These are phyloP conservation scores for Exophiala bonariae DNA, from an alignment of 2,329 filamentous ascomycete species.

Conservation along the genomic window DNA sequence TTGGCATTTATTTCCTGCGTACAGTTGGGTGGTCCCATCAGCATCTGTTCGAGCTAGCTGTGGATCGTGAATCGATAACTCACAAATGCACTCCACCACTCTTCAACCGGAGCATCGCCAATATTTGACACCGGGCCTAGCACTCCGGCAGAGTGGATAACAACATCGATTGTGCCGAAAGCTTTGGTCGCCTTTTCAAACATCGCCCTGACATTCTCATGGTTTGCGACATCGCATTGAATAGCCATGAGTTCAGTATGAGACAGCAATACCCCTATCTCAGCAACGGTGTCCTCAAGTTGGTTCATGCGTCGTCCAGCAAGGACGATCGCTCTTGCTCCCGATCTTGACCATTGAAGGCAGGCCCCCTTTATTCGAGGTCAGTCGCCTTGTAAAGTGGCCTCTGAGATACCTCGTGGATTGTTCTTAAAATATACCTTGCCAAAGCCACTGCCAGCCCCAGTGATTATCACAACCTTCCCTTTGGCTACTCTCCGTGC, in stretches of 20 bases:
- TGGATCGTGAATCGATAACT: too few species aligned
- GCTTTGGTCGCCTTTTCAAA: background rate
- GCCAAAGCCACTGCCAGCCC: constrained; percentile 3
- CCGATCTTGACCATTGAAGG: constrained; percentile 1
- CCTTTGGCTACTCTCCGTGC: background rate
- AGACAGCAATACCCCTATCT: background rate
- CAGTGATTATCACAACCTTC: constrained; percentile 1
- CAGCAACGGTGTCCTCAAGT: background rate
- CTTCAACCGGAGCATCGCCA: background rate
- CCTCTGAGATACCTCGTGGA: too few species aligned
- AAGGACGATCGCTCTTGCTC: background rate
- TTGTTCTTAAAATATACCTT: constrained; percentile 4
- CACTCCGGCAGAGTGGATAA: constrained; percentile 1
- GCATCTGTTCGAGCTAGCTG: background rate
- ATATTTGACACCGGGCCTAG: constrained; percentile 3
- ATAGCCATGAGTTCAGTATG: background rate
- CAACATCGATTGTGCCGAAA: background rate
- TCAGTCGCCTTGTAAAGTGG: too few species aligned
- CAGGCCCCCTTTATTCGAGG: background rate
- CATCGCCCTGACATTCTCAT: background rate
- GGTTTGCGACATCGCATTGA: background rate
- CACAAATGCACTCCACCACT: constrained; percentile 7
- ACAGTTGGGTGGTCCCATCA: background rate
- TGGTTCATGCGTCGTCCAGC: background rate
- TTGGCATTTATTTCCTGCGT: constrained; percentile 4